Evolutionary conservation across 116 monocot genomes (phyloP).

Genomic region (Dioscorea cayenensis): DNA sequence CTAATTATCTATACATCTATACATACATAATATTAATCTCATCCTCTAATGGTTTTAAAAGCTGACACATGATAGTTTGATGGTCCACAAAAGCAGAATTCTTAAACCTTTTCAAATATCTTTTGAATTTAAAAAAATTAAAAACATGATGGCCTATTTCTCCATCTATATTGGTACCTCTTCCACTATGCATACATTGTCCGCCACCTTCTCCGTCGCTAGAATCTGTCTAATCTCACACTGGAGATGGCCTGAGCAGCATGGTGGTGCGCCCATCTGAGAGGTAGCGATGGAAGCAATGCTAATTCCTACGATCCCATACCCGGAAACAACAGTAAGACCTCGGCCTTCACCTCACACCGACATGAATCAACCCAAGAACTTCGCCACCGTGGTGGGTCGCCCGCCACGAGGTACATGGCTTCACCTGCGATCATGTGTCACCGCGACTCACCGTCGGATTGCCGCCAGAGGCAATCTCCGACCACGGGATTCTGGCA

Average conservation of each 20-base stretch:
- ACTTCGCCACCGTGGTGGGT: not conserved
- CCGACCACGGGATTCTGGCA: constrained; percentile 3
- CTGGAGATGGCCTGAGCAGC: constrained; percentile 37
- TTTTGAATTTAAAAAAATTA: no score
- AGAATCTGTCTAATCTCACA: not conserved
- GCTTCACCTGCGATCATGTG: not conserved
- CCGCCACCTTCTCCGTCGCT: constrained; percentile 9
- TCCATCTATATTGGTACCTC: no score
- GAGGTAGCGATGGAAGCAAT: constrained; percentile 13
- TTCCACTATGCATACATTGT: no score
- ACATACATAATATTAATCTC: no score
- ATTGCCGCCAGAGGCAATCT: not conserved
- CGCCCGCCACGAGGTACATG: not conserved
- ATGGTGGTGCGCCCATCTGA: constrained; percentile 43
- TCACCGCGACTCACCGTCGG: not conserved
- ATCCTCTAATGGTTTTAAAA: no score
- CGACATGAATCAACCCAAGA: constrained; percentile 4
- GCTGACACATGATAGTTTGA: no score
- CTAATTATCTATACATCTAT: no score
- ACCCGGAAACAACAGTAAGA: not conserved
- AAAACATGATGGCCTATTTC: no score
- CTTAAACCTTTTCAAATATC: no score
- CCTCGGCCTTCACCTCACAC: not conserved
- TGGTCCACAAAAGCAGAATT: no score
- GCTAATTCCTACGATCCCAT: constrained; percentile 7